Evolutionary conservation across 768 basidiomycete genomes (phyloP).

Genomic region (Leccinum sublutescens): DNA sequence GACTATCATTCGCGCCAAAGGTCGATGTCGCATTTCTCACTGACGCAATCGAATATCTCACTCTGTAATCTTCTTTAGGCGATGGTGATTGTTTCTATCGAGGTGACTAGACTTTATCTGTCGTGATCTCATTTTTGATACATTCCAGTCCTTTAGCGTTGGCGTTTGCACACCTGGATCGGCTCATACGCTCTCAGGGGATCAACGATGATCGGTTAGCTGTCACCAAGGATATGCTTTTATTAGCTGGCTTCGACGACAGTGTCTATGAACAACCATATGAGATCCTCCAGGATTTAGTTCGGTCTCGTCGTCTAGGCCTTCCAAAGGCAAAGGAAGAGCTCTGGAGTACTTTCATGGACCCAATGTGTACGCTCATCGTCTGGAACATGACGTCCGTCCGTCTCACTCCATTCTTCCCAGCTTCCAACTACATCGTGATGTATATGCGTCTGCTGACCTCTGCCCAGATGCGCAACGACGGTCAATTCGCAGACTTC

Average conservation of each 20-base stretch:
- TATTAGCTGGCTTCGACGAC: slow-evolving; percentile 58
- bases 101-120: slow-evolving; percentile 45
- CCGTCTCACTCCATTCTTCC: slow-evolving; percentile 1
- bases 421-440: slow-evolving; percentile 72
- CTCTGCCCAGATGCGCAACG: slow-evolving; percentile 73
- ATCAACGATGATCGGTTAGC: slow-evolving; percentile 45
- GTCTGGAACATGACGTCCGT: background rate
- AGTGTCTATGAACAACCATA: slow-evolving; percentile 77
- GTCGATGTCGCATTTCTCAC: slow-evolving; percentile 36
- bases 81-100: slow-evolving; percentile 94
- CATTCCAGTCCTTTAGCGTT: slow-evolving; percentile 51
- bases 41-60: slow-evolving; percentile 2
- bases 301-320: slow-evolving; percentile 40
- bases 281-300: slow-evolving; percentile 54
- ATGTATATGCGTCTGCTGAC: slow-evolving; percentile 81
- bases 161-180: slow-evolving; percentile 77
- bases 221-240: slow-evolving; percentile 52
- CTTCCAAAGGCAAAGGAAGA: slow-evolving; percentile 35
- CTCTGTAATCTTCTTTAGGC: slow-evolving; percentile 39
- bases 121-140: slow-evolving; percentile 12
- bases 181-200: slow-evolving; percentile 54
- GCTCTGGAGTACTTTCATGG: slow-evolving; percentile 45
- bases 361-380: slow-evolving; percentile 42
- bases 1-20: slow-evolving; percentile 67
- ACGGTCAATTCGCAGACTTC: slow-evolving; percentile 61